A percentile compares a stretch with the other conserved stretches of the same genome.
Evolutionary conservation across 371 early-diverging fungal genomes (phyloP).

Genomic region (Fennellomyces sp.): DNA sequence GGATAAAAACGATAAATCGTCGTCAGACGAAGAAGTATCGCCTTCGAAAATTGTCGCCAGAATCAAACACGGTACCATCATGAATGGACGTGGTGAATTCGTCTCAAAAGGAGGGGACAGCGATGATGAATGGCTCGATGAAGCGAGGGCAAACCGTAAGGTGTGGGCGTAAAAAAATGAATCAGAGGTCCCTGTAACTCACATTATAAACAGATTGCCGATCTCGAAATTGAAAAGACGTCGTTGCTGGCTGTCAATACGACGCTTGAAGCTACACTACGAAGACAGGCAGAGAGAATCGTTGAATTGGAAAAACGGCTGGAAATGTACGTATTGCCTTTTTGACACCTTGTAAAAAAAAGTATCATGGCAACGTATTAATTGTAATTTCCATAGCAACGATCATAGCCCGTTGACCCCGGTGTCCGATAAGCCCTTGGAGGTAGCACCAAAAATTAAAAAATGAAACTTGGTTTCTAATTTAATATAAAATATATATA

Average conservation of each 20-base stretch:
- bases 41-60: conserved; percentile 42
- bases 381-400: conserved; percentile 10
- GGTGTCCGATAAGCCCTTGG: conserved; percentile 36
- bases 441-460: conserved; percentile 2
- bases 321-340: conserved; percentile 26
- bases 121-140: conserved; percentile 34
- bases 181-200: neutral
- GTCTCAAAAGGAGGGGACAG: conserved; percentile 32
- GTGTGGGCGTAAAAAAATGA: conserved; percentile 18
- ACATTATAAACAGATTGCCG: conserved; percentile 40
- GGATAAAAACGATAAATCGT: conserved; percentile 5
- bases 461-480: neutral
- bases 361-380: too few species aligned
- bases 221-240: conserved; percentile 56
- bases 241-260: conserved; percentile 45
- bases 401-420: conserved; percentile 41
- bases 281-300: conserved; percentile 42
- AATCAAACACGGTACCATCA: conserved; percentile 48
- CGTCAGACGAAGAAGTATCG: conserved; percentile 20
- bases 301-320: conserved; percentile 41
- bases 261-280: conserved; percentile 46
- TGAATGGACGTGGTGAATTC: conserved; percentile 55
- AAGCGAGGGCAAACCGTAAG: conserved; percentile 46
- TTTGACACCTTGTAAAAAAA: too few species aligned
- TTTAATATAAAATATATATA: neutral